Conservation (phyloP, 805 yeast genomes). For the Kluyveromyces lactis region DNA sequence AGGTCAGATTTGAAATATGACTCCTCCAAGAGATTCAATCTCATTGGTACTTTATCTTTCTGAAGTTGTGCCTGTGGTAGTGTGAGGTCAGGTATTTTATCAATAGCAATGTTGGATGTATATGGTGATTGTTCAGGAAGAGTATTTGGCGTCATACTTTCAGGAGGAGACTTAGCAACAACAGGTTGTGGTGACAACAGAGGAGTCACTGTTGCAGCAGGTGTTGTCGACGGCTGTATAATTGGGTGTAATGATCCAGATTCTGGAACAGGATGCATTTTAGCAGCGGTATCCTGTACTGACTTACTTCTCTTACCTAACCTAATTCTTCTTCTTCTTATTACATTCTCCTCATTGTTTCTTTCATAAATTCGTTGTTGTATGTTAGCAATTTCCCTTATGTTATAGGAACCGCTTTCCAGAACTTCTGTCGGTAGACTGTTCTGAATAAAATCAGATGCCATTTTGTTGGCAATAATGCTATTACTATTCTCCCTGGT, state of each 20-base stretch:
- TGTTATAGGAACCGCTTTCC: slow-evolving; percentile 15
- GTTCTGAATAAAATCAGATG: slow-evolving; percentile 15
- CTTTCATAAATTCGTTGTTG: slow-evolving; percentile 28
- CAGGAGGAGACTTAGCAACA: not conserved
- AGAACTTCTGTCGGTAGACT: slow-evolving; percentile 19
- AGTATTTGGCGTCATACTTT: not conserved
- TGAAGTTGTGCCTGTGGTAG: slow-evolving; percentile 2
- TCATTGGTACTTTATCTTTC: slow-evolving; percentile 5
- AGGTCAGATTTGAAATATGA: slow-evolving; percentile 10
- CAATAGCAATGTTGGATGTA: not conserved
- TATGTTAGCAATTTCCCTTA: slow-evolving; percentile 23
- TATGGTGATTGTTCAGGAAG: not conserved
- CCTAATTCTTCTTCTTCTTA: slow-evolving; percentile 26
- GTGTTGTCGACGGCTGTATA: not conserved
- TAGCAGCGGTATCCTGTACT: not conserved
- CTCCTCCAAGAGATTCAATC: slow-evolving; percentile 8
- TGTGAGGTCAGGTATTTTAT: not conserved
- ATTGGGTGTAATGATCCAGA: not conserved
- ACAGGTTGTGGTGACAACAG: slow-evolving; percentile 3
- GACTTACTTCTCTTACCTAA: slow-evolving; percentile 9
- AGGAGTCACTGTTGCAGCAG: not conserved
- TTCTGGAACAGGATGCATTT: not conserved
- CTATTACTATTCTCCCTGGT: slow-evolving; percentile 5
- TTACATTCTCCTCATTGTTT: slow-evolving; percentile 16
- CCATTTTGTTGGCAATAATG: slow-evolving; percentile 2